Percentiles rank a stretch among this genome's conserved stretches.
Evolutionary conservation across 192 early-diverging fungal species (phyloP).

Genomic region (Chytriomyces sp.): DNA sequence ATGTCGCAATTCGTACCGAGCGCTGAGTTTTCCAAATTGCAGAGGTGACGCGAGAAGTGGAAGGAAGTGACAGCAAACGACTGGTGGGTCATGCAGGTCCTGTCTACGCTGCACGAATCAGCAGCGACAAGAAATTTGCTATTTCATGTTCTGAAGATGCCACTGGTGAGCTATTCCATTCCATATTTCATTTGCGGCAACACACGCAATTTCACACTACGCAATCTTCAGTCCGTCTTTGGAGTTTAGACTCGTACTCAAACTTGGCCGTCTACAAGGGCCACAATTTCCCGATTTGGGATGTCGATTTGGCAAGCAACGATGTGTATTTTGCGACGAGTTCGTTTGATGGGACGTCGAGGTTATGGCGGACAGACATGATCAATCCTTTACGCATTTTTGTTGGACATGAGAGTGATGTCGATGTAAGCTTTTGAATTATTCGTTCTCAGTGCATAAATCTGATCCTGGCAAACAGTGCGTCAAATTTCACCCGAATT

Average conservation of each 20-base stretch:
- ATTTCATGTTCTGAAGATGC: conserved; percentile 92
- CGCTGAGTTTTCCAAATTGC: background rate
- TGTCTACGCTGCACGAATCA: conserved; percentile 86
- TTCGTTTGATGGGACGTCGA: conserved; percentile 91
- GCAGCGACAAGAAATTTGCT: conserved; percentile 82
- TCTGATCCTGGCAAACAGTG: conserved; percentile 48
- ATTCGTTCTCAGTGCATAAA: conserved; percentile 49
- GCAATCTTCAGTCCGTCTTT: conserved; percentile 76
- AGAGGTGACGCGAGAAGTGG: conserved; percentile 28
- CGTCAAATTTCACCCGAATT: conserved; percentile 96
- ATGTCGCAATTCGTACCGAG: background rate
- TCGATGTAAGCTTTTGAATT: conserved; percentile 87
- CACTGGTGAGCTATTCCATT: conserved; percentile 61
- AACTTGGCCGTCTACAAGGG: conserved; percentile 96
- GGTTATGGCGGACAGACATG: conserved; percentile 96
- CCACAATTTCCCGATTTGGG: conserved; percentile 97
- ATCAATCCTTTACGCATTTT: conserved; percentile 95
- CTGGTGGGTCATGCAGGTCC: conserved; percentile 92
- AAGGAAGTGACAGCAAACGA: conserved; percentile 49
- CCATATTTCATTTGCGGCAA: conserved; percentile 16
- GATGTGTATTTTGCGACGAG: conserved; percentile 98
- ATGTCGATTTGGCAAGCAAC: conserved; percentile 87
- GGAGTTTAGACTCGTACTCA: conserved; percentile 88
- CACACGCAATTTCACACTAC: conserved; percentile 5
- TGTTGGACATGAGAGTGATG: conserved; percentile 97